Percentiles rank a stretch among this genome's conserved stretches.
Conservation (phyloP, 2,329 filamentous ascomycete genomes). For the Arthrobotrys sphaeroides region DNA sequence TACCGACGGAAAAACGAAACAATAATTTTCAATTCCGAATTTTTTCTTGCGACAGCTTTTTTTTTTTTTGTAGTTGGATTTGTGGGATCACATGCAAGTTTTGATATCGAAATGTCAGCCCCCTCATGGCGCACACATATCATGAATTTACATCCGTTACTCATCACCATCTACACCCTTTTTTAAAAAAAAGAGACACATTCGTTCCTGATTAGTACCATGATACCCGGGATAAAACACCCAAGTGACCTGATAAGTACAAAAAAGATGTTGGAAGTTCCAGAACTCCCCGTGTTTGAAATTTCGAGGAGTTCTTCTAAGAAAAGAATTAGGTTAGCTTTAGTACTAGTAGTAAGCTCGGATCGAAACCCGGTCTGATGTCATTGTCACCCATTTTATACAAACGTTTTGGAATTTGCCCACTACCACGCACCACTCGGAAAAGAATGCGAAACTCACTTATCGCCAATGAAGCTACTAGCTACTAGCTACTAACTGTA, state of each 20-base stretch:
- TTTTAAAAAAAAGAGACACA: conserved; percentile 21
- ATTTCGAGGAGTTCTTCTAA: not conserved
- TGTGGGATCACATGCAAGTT: conserved; percentile 35
- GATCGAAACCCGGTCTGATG: not conserved
- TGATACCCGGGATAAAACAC: conserved; percentile 14
- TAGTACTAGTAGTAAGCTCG: not conserved
- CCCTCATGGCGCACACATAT: conserved; percentile 10
- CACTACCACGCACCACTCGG: too few relatives aligned
- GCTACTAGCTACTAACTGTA: not conserved
- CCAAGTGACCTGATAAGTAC: conserved; percentile 40
- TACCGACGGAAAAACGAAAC: conserved; percentile 14
- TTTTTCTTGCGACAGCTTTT: not conserved
- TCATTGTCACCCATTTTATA: conserved; percentile 9
- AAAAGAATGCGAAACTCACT: not conserved
- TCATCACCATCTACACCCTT: conserved; percentile 9
- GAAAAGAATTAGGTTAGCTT: not conserved
- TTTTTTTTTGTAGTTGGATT: not conserved
- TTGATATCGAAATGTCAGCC: conserved; percentile 3
- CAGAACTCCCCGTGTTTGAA: not conserved
- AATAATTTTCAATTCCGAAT: conserved; percentile 8
- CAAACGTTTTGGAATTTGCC: conserved; percentile 6
- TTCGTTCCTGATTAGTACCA: conserved; percentile 43
- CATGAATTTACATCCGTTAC: conserved; percentile 16
- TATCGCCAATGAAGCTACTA: conserved; percentile 10
- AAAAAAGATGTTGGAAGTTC: conserved; percentile 7